These are phyloP conservation scores for Inga laurina DNA, from an alignment of 306 rosid genomes.

Conservation along the genomic window DNA sequence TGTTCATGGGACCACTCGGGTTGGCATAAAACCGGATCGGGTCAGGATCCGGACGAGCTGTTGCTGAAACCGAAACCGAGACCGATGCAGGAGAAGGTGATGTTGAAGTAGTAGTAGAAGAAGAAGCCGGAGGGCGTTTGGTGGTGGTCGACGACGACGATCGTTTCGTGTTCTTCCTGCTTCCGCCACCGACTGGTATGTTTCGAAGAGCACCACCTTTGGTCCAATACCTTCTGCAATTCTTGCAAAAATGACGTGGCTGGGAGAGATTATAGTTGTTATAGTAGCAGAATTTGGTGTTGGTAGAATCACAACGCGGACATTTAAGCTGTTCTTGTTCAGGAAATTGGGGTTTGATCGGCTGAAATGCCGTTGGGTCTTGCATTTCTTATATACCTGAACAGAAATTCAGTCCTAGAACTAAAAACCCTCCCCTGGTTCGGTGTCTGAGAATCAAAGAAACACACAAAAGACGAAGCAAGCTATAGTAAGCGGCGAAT, in stretches of 20 bases:
- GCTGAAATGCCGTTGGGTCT: slow-evolving; percentile 54
- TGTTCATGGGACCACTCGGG: slow-evolving; percentile 39
- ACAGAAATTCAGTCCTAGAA: neutral
- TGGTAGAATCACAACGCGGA: slow-evolving; percentile 83
- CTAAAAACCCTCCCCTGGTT: neutral
- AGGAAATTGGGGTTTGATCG: slow-evolving; percentile 70
- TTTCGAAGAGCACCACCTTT: slow-evolving; percentile 89
- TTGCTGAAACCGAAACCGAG: slow-evolving; percentile 38
- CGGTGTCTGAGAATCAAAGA: neutral
- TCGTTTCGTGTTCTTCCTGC: slow-evolving; percentile 68
- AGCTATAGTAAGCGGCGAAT: slow-evolving; percentile 28
- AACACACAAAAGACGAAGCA: slow-evolving; percentile 14
- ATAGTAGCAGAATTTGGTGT: slow-evolving; percentile 97
- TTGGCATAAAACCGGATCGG: slow-evolving; percentile 22
- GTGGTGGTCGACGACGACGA: slow-evolving; percentile 32
- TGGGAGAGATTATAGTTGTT: slow-evolving; percentile 95
- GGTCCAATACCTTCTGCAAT: slow-evolving; percentile 91
- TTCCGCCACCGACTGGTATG: slow-evolving; percentile 93
- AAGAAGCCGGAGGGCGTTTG: slow-evolving; percentile 42
- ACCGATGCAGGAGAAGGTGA: slow-evolving; percentile 46
- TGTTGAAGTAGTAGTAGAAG: slow-evolving; percentile 44
- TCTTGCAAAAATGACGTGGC: slow-evolving; percentile 98
- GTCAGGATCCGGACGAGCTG: slow-evolving; percentile 37
- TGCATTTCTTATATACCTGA: slow-evolving; percentile 53
- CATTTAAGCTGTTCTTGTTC: slow-evolving; percentile 89